These are phyloP conservation scores for Mixia osmundae DNA, from an alignment of 1,284 basidiomycete genomes.

Conservation along the genomic window DNA sequence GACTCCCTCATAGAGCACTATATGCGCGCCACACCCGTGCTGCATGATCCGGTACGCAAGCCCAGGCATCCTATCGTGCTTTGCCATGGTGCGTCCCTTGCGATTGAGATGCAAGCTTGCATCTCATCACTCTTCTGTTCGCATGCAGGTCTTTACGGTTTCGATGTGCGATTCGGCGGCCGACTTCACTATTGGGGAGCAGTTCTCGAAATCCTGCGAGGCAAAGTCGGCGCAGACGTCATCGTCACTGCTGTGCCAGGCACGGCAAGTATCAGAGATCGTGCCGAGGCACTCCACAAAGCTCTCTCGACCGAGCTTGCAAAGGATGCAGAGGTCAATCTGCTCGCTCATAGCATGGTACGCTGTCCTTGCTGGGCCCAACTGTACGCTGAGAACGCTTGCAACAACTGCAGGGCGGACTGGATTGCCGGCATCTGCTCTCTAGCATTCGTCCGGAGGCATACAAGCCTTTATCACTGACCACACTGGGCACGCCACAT, in stretches of 20 bases:
- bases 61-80: constrained; percentile 79
- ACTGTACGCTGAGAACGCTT: too few relatives aligned
- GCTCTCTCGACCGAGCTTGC: constrained; percentile 40
- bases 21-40: too few relatives aligned
- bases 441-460: constrained; percentile 56
- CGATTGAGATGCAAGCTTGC: neutral
- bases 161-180: constrained; percentile 56
- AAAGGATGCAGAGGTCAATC: constrained; percentile 53
- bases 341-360: constrained; percentile 87
- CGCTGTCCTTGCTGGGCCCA: constrained; percentile 4
- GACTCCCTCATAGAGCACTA: too few relatives aligned
- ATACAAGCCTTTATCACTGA: constrained; percentile 69
- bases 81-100: constrained; percentile 54
- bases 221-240: constrained; percentile 70
- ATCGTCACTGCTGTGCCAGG: constrained; percentile 90
- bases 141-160: constrained; percentile 64
- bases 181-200: constrained; percentile 90
- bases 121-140: neutral
- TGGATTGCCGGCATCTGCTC: constrained; percentile 82
- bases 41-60: constrained; percentile 37
- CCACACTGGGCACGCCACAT: constrained; percentile 80
- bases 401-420: constrained; percentile 48
- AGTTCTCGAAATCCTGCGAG: constrained; percentile 55
- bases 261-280: constrained; percentile 70
- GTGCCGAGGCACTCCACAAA: constrained; percentile 53